Conservation (phyloP, 768 basidiomycete genomes). For the Lentinula sp. region DNA sequence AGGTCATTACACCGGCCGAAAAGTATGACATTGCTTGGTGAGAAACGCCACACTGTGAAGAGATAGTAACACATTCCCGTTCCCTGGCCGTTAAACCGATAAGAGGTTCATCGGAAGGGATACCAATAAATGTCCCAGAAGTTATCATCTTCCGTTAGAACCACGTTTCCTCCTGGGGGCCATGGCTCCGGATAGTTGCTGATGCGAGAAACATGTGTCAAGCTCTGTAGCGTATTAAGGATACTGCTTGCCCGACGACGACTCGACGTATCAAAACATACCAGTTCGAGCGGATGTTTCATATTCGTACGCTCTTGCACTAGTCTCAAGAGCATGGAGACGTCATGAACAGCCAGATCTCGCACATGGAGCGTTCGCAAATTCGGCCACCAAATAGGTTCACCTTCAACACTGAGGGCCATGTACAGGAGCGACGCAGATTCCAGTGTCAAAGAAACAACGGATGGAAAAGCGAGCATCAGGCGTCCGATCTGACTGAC, state of each 20-base stretch:
- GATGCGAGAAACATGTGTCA: conserved; percentile 13
- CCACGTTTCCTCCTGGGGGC: conserved; percentile 22
- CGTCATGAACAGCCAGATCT: conserved; percentile 24
- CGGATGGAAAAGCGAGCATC: conserved; percentile 27
- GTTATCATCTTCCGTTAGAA: conserved; percentile 9
- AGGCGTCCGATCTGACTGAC: conserved; percentile 24
- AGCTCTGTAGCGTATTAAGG: conserved; percentile 25
- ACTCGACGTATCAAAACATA: conserved; percentile 31
- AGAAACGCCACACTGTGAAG: not conserved
- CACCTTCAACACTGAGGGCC: conserved; percentile 6
- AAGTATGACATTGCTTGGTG: not conserved
- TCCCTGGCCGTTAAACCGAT: no score
- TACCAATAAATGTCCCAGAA: conserved; percentile 13
- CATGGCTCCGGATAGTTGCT: conserved; percentile 24
- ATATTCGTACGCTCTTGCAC: conserved; percentile 17
- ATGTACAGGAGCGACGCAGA: conserved; percentile 5
- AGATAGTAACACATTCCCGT: no score
- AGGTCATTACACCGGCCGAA: not conserved
- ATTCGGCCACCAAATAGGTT: conserved; percentile 24
- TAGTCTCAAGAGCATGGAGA: conserved; percentile 23
- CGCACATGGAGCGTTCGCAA: conserved; percentile 27
- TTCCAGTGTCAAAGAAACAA: conserved; percentile 12
- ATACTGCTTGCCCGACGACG: conserved; percentile 24
- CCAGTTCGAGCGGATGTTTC: conserved; percentile 12
- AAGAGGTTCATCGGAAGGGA: no score